phyloP scores from a whole-genome alignment of 2,329 filamentous ascomycete species.

The Teratosphaeria destructans region DNA sequence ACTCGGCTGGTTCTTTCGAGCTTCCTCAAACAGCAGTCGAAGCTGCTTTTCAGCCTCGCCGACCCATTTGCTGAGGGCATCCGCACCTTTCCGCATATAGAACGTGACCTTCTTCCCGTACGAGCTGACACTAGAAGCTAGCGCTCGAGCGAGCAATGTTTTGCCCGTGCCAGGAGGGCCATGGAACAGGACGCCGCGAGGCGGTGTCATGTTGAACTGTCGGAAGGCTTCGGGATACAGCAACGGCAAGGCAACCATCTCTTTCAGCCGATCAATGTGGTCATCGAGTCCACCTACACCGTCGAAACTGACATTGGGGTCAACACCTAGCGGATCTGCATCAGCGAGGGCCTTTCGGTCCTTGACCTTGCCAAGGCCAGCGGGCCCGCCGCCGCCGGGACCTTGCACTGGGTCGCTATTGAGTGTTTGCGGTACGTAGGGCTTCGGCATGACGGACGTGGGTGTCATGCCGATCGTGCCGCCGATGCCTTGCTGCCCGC shows the following conservation, averaged over 20 bases:
- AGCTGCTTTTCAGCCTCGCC: conserved; percentile 95
- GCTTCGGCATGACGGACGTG: conserved; percentile 40
- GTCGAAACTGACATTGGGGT: conserved; percentile 85
- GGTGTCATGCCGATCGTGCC: conserved; percentile 58
- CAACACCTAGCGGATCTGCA: conserved; percentile 86
- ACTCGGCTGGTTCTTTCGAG: conserved; percentile 87
- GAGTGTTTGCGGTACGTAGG: conserved; percentile 47
- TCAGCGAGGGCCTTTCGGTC: conserved; percentile 86
- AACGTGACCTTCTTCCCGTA: conserved; percentile 94
- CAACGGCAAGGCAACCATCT: conserved; percentile 92
- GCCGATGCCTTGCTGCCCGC: conserved; percentile 43
- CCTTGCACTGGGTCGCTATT: conserved; percentile 47
- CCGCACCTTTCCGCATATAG: conserved; percentile 98
- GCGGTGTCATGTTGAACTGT: conserved; percentile 84
- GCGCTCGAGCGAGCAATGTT: conserved; percentile 83
- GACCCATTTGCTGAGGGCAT: conserved; percentile 97
- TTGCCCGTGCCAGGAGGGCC: conserved; percentile 96
- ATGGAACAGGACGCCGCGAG: conserved; percentile 90
- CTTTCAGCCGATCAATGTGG: conserved; percentile 94
- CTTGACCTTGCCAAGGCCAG: conserved; percentile 81
- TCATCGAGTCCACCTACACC: conserved; percentile 85
- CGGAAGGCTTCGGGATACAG: conserved; percentile 92
- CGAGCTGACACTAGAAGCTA: conserved; percentile 81
- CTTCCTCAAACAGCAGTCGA: conserved; percentile 87
- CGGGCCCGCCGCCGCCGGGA: conserved; percentile 51